These are phyloP conservation scores for Raphanus raphanistrum DNA, from an alignment of 345 rosid species.

Conservation along the genomic window DNA sequence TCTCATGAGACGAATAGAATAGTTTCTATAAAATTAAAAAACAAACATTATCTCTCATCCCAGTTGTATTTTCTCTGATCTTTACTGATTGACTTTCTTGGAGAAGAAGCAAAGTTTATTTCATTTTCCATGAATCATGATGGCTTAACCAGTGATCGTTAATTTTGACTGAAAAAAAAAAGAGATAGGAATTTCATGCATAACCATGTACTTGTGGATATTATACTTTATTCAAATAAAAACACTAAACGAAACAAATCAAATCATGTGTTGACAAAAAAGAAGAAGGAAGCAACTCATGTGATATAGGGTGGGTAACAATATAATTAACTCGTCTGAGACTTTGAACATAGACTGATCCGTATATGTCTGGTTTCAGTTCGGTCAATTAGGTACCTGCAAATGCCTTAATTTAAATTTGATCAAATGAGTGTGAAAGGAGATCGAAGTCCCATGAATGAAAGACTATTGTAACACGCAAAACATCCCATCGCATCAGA, in stretches of 20 bases:
- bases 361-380: not conserved
- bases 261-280: not conserved
- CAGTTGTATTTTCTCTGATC: slow-evolving; percentile 14
- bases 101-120: slow-evolving; percentile 6
- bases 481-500: not conserved
- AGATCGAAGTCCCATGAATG: not conserved
- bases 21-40: not conserved
- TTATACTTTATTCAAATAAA: not conserved
- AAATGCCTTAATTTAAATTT: not conserved
- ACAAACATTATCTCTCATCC: slow-evolving; percentile 20
- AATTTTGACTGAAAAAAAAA: slow-evolving; percentile 9
- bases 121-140: not conserved
- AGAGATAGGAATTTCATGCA: not conserved
- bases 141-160: not conserved
- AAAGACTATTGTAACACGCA: not conserved
- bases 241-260: not conserved
- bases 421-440: not conserved
- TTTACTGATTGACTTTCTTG: slow-evolving; percentile 34
- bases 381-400: not conserved
- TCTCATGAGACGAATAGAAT: slow-evolving; percentile 6
- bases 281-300: not conserved
- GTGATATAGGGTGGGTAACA: not conserved
- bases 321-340: not conserved
- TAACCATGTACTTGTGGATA: not conserved
- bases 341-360: not conserved